These are phyloP conservation scores for Neurospora sublineolata DNA, from an alignment of 495 filamentous ascomycete species.

Conservation along the genomic window DNA sequence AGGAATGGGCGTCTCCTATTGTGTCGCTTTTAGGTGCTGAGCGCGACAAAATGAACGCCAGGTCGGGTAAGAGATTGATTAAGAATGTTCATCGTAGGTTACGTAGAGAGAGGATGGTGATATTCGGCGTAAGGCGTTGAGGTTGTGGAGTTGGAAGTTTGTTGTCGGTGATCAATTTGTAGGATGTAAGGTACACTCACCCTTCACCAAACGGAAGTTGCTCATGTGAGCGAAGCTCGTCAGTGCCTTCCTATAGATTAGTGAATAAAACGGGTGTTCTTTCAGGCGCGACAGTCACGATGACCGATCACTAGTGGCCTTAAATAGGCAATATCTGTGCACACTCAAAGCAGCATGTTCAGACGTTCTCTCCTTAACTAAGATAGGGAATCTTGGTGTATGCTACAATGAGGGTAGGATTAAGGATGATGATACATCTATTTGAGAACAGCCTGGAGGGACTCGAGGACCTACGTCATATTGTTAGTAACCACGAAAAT, in stretches of 20 bases:
- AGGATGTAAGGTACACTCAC: neutral
- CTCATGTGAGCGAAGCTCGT: neutral
- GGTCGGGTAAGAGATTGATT: neutral
- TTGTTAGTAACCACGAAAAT: neutral
- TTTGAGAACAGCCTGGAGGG: constrained; percentile 64
- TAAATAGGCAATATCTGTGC: neutral
- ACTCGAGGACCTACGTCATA: constrained; percentile 30
- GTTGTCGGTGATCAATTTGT: neutral
- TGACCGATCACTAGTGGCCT: neutral
- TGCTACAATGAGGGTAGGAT: constrained; percentile 17
- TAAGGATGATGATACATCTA: constrained; percentile 31
- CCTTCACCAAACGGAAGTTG: neutral
- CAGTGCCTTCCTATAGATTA: neutral
- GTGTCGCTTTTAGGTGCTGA: neutral
- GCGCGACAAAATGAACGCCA: neutral
- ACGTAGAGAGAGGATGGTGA: neutral
- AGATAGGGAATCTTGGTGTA: constrained; percentile 21
- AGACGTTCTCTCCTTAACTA: constrained; percentile 17
- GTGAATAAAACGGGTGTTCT: neutral
- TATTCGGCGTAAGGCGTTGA: neutral
- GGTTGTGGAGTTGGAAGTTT: neutral
- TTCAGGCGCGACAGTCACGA: neutral
- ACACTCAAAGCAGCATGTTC: constrained; percentile 10
- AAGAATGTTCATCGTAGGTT: neutral
- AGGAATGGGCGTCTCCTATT: neutral